These are phyloP conservation scores for Aspergillus bridgeri DNA, from an alignment of 495 filamentous ascomycete species.

Conservation along the genomic window DNA sequence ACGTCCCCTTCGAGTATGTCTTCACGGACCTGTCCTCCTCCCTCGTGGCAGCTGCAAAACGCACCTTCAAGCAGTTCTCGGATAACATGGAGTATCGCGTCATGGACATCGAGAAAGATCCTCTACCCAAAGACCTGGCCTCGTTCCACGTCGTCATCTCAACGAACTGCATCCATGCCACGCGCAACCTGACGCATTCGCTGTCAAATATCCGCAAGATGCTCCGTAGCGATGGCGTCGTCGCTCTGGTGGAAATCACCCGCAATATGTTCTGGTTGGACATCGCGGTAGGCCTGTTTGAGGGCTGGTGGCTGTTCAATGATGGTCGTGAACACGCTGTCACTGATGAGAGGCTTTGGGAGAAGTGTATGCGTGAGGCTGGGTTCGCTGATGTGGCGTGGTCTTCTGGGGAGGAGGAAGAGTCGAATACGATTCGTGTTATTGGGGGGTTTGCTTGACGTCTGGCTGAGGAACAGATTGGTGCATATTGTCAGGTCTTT, in stretches of 20 bases:
- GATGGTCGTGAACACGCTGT: slow-evolving; percentile 42
- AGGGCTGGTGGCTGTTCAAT: slow-evolving; percentile 50
- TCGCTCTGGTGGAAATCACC: slow-evolving; percentile 46
- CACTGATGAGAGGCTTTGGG: slow-evolving; percentile 27
- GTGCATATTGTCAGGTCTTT: no score
- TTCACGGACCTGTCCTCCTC: slow-evolving; percentile 45
- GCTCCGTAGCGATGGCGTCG: slow-evolving; percentile 38
- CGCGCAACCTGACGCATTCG: slow-evolving; percentile 27
- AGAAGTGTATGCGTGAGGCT: slow-evolving; percentile 22
- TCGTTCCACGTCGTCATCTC: slow-evolving; percentile 40
- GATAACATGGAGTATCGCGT: slow-evolving; percentile 39
- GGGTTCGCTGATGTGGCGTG: slow-evolving; percentile 36
- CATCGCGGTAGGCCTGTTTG: slow-evolving; percentile 45
- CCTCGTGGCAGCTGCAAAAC: slow-evolving; percentile 32
- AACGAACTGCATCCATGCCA: slow-evolving; percentile 49
- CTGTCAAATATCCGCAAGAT: slow-evolving; percentile 28
- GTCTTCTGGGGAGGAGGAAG: slow-evolving; percentile 23
- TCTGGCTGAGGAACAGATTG: no score
- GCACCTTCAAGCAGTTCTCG: slow-evolving; percentile 28
- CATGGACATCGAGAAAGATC: slow-evolving; percentile 38
- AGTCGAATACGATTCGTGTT: slow-evolving; percentile 4
- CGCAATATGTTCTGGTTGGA: slow-evolving; percentile 37
- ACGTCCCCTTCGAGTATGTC: slow-evolving; percentile 43
- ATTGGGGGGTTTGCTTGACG: no score
- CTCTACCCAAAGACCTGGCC: slow-evolving; percentile 18